These are phyloP conservation scores for Eurotiales sp. DNA, from an alignment of 2,329 filamentous ascomycete species.

Conservation along the genomic window DNA sequence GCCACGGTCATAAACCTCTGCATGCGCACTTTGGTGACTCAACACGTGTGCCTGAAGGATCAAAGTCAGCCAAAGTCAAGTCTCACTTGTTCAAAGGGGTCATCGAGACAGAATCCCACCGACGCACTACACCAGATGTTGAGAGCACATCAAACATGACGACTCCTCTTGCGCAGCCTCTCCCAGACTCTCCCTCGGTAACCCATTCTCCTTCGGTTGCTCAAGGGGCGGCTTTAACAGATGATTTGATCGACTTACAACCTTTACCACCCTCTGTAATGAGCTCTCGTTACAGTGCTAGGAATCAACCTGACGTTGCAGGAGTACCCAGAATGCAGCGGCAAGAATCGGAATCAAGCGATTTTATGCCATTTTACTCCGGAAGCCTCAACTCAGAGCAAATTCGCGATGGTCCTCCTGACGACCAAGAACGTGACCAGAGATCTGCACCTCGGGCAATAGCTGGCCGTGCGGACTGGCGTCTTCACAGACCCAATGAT, in stretches of 20 bases:
- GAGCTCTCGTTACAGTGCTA: constrained; percentile 30
- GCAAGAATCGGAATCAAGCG: constrained; percentile 23
- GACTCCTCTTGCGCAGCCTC: constrained; percentile 52
- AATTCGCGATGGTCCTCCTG: constrained; percentile 20
- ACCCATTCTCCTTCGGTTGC: constrained; percentile 25
- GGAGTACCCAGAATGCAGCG: constrained; percentile 20
- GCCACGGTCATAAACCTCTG: constrained; percentile 26
- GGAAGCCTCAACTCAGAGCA: constrained; percentile 23
- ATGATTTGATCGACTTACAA: constrained; percentile 35
- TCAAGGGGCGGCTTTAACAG: constrained; percentile 27
- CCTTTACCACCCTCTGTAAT: constrained; percentile 43
- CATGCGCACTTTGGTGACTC: constrained; percentile 27
- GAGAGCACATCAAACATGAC: constrained; percentile 55
- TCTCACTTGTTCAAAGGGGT: constrained; percentile 43
- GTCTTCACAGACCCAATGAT: constrained; percentile 23
- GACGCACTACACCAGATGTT: constrained; percentile 29
- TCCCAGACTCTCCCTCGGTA: constrained; percentile 36
- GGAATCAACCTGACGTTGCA: constrained; percentile 21
- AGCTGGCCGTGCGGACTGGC: constrained; percentile 36
- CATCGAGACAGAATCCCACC: constrained; percentile 33
- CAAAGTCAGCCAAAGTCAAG: constrained; percentile 36
- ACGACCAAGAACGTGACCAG: constrained; percentile 27
- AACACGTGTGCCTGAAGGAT: constrained; percentile 26
- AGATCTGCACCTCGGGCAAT: constrained; percentile 42
- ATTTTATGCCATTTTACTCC: constrained; percentile 20